Conservation (phyloP, 2,329 filamentous ascomycete species). For the Botrytis aclada region DNA sequence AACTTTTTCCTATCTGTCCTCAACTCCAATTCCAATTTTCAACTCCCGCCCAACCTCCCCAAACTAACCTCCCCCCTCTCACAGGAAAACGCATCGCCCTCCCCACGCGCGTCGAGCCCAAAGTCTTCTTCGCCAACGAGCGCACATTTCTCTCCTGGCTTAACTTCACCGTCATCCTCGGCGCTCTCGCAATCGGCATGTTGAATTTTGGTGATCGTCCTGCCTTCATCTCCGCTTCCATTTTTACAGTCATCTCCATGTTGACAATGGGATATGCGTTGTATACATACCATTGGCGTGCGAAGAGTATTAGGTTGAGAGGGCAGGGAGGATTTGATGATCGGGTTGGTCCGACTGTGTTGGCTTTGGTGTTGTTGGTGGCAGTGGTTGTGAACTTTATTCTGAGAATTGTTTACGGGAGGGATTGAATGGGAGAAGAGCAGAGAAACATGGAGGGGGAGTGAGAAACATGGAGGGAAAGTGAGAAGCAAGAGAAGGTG, state of each 20-base stretch:
- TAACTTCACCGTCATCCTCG: slow-evolving; percentile 98
- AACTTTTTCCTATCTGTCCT: neutral
- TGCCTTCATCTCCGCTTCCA: slow-evolving; percentile 87
- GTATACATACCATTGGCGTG: slow-evolving; percentile 94
- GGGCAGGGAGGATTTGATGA: slow-evolving; percentile 97
- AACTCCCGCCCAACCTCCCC: neutral
- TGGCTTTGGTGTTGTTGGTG: slow-evolving; percentile 80
- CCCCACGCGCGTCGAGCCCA: slow-evolving; percentile 95
- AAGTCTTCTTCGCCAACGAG: slow-evolving; percentile 99
- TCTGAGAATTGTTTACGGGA: slow-evolving; percentile 60
- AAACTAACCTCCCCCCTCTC: slow-evolving; percentile 18
- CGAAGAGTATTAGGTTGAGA: slow-evolving; percentile 83
- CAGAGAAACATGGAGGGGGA: neutral
- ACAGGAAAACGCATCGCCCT: slow-evolving; percentile 97
- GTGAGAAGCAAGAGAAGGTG: neutral
- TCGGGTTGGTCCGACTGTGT: slow-evolving; percentile 84
- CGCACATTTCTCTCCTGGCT: slow-evolving; percentile 99
- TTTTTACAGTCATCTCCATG: slow-evolving; percentile 95
- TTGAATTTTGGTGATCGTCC: slow-evolving; percentile 96
- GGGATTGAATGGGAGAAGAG: slow-evolving; percentile 20
- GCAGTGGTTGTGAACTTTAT: slow-evolving; percentile 98
- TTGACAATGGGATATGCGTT: slow-evolving; percentile 93
- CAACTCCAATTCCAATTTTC: neutral
- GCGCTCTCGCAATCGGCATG: slow-evolving; percentile 92
- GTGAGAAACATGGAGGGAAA: neutral